A percentile compares a stretch with the other conserved stretches of the same genome.
Evolutionary conservation across 2,329 filamentous ascomycete genomes (phyloP).

Genomic region (Fusarium ambrosium): DNA sequence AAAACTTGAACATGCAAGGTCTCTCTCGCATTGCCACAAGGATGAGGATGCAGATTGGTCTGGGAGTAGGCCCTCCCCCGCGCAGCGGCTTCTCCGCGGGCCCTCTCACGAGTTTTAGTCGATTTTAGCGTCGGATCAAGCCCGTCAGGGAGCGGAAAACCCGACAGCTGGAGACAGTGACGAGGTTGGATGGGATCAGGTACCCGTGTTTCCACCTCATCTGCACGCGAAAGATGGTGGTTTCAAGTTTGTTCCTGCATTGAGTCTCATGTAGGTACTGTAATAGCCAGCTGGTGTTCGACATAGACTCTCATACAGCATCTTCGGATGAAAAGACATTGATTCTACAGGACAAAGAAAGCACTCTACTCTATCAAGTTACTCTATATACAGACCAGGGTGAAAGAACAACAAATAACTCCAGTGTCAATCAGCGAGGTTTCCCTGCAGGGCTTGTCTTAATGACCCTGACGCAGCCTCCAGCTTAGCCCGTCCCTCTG

Average conservation of each 20-base stretch:
- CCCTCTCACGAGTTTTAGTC: not conserved
- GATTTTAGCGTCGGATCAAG: not conserved
- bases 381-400: not conserved
- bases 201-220: not conserved
- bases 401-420: not conserved
- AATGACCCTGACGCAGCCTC: slow-evolving; percentile 5
- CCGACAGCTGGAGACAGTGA: not conserved
- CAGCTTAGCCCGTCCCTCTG: not conserved
- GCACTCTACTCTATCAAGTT: not conserved
- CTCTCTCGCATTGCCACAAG: not conserved
- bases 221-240: not conserved
- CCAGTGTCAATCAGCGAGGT: not conserved
- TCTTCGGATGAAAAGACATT: not conserved
- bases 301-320: not conserved
- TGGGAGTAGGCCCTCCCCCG: not conserved
- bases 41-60: not conserved
- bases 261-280: not conserved
- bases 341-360: not conserved
- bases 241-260: not conserved
- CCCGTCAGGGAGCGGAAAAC: not conserved
- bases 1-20: not conserved
- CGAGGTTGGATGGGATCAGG: not conserved
- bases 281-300: not conserved
- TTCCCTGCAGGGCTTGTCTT: not conserved
- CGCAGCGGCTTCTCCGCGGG: not conserved